Base-by-base conservation (phyloP, 208 protist genomes). In the Wallacemonas sp. region DNA sequence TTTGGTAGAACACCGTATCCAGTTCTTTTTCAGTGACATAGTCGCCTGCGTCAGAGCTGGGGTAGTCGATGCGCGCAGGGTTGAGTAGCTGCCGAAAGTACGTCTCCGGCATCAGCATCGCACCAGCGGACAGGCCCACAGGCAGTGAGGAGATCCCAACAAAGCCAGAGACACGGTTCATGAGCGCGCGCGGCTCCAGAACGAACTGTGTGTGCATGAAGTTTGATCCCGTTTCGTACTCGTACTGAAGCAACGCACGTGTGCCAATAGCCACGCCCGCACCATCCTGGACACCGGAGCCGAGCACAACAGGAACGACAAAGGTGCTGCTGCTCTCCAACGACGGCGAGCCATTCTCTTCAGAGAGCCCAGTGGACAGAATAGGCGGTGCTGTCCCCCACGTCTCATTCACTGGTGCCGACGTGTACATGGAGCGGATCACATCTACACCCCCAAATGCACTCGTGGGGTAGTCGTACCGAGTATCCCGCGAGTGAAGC, bases 121-220 rank as follows among this genome's bases (percentile, higher is more conserved):
- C 66, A 15, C 89, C 80, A 0, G 47, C 55, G 2, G 1, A 14
- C 26, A 90, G 78, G 15, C 56, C 27, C 1, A 80, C 11, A 2
- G 69, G 69, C 27, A 90, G 75, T 8, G 82, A 82, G 19, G 90
- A 93, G 47, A 96, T 82, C 8, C 49, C 60, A 56, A 93, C 74
- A 72, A 96, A 97, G 39, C 91, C 88, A 14, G 92, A 90, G 21
- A 97, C 30, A 53, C 90, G 88, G n/a, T 82, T 74, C 60, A 97
- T 86, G 19, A 97, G 58, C 24, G 87, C 84, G 15, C 88, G 80
- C 26, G 80, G 38, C 55, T 94, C 82, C 2, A 84, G 56, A 9
- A 72, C 62, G 27, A 93, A 89, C 45, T 72, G 59, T 19, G 86
- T 86, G 26, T 19, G 26, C 59, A 9, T 38, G 6, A 4, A 51